A percentile compares a stretch with the other conserved stretches of the same genome.
Conservation (phyloP, 2,329 filamentous ascomycete species). For the Atkinsonella hypoxylon region DNA sequence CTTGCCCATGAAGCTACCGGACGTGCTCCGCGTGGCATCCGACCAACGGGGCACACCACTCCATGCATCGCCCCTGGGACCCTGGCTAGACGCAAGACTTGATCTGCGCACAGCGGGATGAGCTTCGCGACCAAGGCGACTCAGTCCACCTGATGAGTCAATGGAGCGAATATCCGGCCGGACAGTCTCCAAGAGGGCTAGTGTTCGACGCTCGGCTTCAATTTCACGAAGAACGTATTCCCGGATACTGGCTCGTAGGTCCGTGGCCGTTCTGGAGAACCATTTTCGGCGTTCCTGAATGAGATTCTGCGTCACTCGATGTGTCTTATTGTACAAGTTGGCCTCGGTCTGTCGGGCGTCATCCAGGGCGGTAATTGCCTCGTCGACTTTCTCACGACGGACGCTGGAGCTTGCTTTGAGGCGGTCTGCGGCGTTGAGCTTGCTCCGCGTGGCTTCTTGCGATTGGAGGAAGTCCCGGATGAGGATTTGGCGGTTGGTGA, state of each 20-base stretch:
- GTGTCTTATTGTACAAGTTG: slow-evolving; percentile 73
- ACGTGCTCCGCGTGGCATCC: slow-evolving; percentile 69
- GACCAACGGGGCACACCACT: slow-evolving; percentile 79
- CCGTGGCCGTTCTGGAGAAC: slow-evolving; percentile 78
- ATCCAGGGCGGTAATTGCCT: slow-evolving; percentile 83
- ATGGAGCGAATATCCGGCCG: slow-evolving; percentile 88
- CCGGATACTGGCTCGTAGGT: slow-evolving; percentile 70
- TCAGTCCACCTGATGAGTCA: slow-evolving; percentile 80
- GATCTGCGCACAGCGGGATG: slow-evolving; percentile 65
- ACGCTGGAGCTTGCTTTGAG: slow-evolving; percentile 80
- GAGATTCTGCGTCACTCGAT: slow-evolving; percentile 79
- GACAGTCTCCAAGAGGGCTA: slow-evolving; percentile 87
- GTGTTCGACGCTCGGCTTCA: slow-evolving; percentile 81
- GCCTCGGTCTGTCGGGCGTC: slow-evolving; percentile 75
- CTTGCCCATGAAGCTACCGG: slow-evolving; percentile 56
- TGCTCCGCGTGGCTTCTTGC: slow-evolving; percentile 72
- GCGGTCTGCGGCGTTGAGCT: slow-evolving; percentile 75
- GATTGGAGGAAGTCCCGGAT: slow-evolving; percentile 88
- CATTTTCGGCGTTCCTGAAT: slow-evolving; percentile 81
- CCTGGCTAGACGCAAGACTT: slow-evolving; percentile 77
- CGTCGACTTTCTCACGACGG: slow-evolving; percentile 89
- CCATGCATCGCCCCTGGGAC: slow-evolving; percentile 97
- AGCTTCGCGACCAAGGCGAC: slow-evolving; percentile 75
- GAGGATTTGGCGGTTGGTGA: slow-evolving; percentile 95
- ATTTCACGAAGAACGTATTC: slow-evolving; percentile 94